Evolutionary conservation across 2,329 filamentous ascomycete species (phyloP).

Genomic region (Aspergillus fischeri): DNA sequence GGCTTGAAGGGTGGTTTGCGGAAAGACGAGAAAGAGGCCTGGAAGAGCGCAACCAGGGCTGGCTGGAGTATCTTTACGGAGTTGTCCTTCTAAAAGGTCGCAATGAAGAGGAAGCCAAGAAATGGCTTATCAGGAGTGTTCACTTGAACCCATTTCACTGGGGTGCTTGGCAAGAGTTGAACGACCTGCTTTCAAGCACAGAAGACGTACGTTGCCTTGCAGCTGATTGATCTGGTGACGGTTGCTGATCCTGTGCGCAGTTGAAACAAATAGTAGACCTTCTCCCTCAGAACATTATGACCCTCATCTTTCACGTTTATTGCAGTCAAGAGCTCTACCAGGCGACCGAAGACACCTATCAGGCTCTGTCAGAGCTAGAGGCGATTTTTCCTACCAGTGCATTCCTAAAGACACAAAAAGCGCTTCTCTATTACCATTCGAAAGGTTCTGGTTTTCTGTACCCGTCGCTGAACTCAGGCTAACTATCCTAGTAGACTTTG

Average conservation of each 20-base stretch:
- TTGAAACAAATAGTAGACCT: slow-evolving; percentile 66
- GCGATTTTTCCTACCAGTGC: slow-evolving; percentile 81
- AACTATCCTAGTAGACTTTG: slow-evolving; percentile 48
- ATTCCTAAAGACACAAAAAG: slow-evolving; percentile 86
- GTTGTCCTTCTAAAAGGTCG: slow-evolving; percentile 87
- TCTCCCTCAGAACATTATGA: slow-evolving; percentile 85
- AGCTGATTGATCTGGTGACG: background rate
- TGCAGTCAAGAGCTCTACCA: slow-evolving; percentile 90
- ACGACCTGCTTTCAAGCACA: slow-evolving; percentile 68
- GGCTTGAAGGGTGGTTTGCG: slow-evolving; percentile 76
- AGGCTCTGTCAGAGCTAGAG: slow-evolving; percentile 71
- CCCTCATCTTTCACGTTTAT: slow-evolving; percentile 89
- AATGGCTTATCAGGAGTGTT: slow-evolving; percentile 83
- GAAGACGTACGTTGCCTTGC: slow-evolving; percentile 64
- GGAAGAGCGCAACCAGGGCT: slow-evolving; percentile 70
- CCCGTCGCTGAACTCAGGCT: slow-evolving; percentile 5
- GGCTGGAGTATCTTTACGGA: slow-evolving; percentile 80
- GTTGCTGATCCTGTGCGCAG: slow-evolving; percentile 41
- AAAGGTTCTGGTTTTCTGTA: slow-evolving; percentile 49
- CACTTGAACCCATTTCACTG: slow-evolving; percentile 92
- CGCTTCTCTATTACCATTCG: slow-evolving; percentile 82
- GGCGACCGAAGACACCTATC: slow-evolving; percentile 69
- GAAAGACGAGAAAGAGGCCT: slow-evolving; percentile 60
- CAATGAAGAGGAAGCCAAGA: slow-evolving; percentile 78
- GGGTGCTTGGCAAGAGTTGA: slow-evolving; percentile 94